Base-by-base conservation (phyloP, 2,329 filamentous ascomycete species). In the Epichloe aotearoae region DNA sequence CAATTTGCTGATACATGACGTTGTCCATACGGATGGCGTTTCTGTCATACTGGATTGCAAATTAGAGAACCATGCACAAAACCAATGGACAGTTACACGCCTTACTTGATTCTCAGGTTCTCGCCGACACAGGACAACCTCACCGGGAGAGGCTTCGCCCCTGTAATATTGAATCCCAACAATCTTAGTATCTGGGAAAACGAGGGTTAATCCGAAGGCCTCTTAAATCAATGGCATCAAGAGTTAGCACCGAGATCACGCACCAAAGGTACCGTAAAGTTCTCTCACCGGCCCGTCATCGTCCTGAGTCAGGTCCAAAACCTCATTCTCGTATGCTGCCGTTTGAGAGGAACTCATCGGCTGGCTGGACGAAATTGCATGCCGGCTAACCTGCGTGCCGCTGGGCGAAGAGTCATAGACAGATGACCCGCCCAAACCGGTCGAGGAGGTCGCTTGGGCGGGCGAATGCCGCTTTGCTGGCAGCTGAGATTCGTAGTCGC, bases 11-110 rank as follows among this genome's bases (percentile, higher is more conserved):
- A 15, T 80, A 77, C 60, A 85, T 76, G 14, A 90, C 86, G 63
- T 93, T 94, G 58, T 86, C 75, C 1, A 94, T 79, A 5, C 80
- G 78, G 52, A 94, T 88, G 0, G 88, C 88, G 66, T 93, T 93
- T 5, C 57, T 55, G 61, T 93, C 86, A 61, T 84, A 86, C 57
- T 71, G 49, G n/a, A 19, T 14, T 19, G 34, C 33, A 4, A 3
- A 33, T 49, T 50, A 46, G 47, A 41, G 48, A 15, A 14, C 19
- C n/a, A 40, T 34, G 44, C 44, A 15, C 15, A 19, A 10, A 19
- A 14, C 19, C 23, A n/a, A 20, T 26, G 7, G 10, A 14, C 20
- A 39, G 20, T 17, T 39, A 46, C 43, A 55, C 26, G 2, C 53
- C 60, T 47, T 63, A 72, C 72, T 55, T 67, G 71, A 59, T 91